Evolutionary conservation across 306 rosid species (phyloP).

Genomic region (Mimosa pudica): DNA sequence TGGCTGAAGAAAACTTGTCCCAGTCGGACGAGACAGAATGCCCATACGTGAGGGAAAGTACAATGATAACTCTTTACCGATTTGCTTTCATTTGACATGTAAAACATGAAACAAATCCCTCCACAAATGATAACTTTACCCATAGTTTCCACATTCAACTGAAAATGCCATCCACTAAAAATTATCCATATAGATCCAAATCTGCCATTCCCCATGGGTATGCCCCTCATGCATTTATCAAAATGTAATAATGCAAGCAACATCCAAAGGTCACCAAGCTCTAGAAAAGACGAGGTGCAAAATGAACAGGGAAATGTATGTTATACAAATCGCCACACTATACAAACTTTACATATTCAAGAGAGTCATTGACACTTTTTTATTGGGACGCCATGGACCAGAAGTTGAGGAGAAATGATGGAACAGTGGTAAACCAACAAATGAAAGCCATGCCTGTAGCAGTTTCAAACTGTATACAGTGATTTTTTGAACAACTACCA

Average conservation of each 20-base stretch:
- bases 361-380: not conserved
- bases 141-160: not conserved
- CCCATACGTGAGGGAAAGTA: no score
- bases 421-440: slow-evolving; percentile 78
- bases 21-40: no score
- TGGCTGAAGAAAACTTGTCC: not conserved
- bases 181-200: not conserved
- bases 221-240: slow-evolving; percentile 9
- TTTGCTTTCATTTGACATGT: not conserved
- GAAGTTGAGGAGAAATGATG: slow-evolving; percentile 81
- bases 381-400: slow-evolving; percentile 75
- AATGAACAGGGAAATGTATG: slow-evolving; percentile 1
- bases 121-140: not conserved
- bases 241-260: slow-evolving; percentile 1
- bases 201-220: slow-evolving; percentile 27
- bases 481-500: slow-evolving; percentile 56
- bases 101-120: not conserved
- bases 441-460: slow-evolving; percentile 93
- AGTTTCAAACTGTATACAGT: slow-evolving; percentile 77
- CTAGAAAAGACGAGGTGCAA: not conserved
- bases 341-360: slow-evolving; percentile 30
- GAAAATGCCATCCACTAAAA: not conserved
- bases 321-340: slow-evolving; percentile 24
- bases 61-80: not conserved
- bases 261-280: not conserved